phyloP scores from a whole-genome alignment of 768 basidiomycete species.

The Hygrophoropsis aurantiaca region DNA sequence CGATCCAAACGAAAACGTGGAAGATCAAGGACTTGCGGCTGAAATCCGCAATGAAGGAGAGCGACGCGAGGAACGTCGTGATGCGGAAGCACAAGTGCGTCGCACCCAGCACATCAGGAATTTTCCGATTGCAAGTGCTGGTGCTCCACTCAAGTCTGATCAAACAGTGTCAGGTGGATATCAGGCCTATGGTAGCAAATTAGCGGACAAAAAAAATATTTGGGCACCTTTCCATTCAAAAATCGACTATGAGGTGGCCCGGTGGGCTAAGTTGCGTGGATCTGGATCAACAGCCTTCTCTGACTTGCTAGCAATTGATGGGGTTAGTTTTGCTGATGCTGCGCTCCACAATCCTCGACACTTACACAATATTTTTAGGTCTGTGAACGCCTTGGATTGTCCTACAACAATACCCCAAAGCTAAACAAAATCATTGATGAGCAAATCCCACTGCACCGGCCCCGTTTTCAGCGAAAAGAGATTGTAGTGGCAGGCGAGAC shows the following conservation, averaged over 20 bases:
- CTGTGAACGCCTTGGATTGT: neutral
- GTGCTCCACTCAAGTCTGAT: neutral
- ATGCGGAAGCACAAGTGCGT: neutral
- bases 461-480: too few species aligned
- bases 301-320: conserved; percentile 39
- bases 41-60: too few species aligned
- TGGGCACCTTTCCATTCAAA: conserved; percentile 34
- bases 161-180: neutral
- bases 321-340: conserved; percentile 26
- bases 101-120: neutral
- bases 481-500: conserved; percentile 24
- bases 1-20: neutral
- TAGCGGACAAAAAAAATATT: neutral
- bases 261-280: conserved; percentile 40
- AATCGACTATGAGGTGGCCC: conserved; percentile 39
- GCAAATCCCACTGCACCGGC: conserved; percentile 10
- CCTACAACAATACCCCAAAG: conserved; percentile 10
- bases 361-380: conserved; percentile 9
- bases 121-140: neutral
- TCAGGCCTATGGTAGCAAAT: neutral
- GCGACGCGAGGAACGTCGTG: neutral
- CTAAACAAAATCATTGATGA: conserved; percentile 28
- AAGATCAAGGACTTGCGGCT: too few species aligned
- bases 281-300: conserved; percentile 37
- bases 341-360: neutral